These are phyloP conservation scores for Tranzscheliella williamsii DNA, from an alignment of 1,284 basidiomycete genomes.

Conservation along the genomic window DNA sequence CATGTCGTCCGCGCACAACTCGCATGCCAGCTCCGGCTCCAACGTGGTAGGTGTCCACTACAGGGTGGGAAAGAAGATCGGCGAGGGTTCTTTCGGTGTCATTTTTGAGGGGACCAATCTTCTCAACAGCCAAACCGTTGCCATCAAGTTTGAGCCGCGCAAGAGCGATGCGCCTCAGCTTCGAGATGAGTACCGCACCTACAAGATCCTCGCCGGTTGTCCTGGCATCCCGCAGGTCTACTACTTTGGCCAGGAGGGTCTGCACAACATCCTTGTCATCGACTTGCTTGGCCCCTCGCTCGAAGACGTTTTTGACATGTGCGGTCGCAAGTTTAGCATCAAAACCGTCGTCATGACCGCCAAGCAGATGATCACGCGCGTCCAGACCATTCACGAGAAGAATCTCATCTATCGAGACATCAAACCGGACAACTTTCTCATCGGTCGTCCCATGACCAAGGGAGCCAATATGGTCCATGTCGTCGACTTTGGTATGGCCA, in stretches of 20 bases:
- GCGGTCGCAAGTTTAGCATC: constrained; percentile 86
- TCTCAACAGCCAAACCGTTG: constrained; percentile 91
- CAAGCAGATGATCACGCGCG: constrained; percentile 79
- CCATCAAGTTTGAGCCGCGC: constrained; percentile 97
- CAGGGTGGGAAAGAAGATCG: constrained; percentile 77
- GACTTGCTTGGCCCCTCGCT: constrained; percentile 89
- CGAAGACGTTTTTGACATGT: constrained; percentile 95
- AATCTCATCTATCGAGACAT: constrained; percentile 97
- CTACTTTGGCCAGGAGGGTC: constrained; percentile 95
- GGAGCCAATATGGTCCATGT: constrained; percentile 79
- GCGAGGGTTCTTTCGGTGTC: constrained; percentile 78
- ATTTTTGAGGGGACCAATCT: constrained; percentile 96
- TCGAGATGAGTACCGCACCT: constrained; percentile 93
- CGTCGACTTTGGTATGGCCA: constrained; percentile 96
- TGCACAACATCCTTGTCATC: constrained; percentile 95
- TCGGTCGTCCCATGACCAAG: constrained; percentile 87
- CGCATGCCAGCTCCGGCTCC: constrained; percentile 53
- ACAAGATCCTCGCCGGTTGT: constrained; percentile 90
- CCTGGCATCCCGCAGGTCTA: constrained; percentile 95
- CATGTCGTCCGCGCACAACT: constrained; percentile 53
- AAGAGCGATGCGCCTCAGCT: constrained; percentile 96
- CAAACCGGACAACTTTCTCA: constrained; percentile 95
- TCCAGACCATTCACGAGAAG: constrained; percentile 94
- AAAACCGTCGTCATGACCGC: constrained; percentile 97
- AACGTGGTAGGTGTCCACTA: constrained; percentile 70